phyloP scores from a whole-genome alignment of 495 filamentous ascomycete genomes.

The Pyronema domesticum region DNA sequence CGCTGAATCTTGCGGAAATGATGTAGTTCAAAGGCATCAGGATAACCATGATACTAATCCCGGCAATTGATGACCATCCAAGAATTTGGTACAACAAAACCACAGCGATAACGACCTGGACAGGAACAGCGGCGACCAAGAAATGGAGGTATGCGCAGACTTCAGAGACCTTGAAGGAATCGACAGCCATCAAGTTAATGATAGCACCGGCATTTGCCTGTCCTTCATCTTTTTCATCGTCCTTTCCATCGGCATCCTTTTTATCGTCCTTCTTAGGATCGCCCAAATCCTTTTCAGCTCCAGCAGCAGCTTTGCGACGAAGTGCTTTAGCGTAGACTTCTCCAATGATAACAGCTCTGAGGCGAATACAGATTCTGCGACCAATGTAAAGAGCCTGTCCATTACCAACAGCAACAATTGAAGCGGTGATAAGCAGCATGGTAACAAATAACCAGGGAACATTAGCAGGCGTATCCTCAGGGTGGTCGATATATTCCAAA shows the following conservation, averaged over 20 bases:
- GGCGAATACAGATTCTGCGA: constrained; percentile 76
- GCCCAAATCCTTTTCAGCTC: constrained; percentile 49
- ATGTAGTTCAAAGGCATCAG: constrained; percentile 76
- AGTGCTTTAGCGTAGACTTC: constrained; percentile 96
- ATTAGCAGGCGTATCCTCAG: constrained; percentile 57
- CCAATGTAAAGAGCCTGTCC: constrained; percentile 87
- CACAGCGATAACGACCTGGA: constrained; percentile 60
- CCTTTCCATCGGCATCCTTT: constrained; percentile 27
- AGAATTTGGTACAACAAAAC: constrained; percentile 72
- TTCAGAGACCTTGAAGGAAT: constrained; percentile 96
- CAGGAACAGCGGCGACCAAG: constrained; percentile 60
- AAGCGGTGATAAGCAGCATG: constrained; percentile 63
- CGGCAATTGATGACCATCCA: constrained; percentile 82
- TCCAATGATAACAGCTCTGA: constrained; percentile 88
- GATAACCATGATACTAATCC: constrained; percentile 77
- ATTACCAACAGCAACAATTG: constrained; percentile 58
- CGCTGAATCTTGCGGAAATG: constrained; percentile 68
- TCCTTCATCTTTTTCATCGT: constrained; percentile 31
- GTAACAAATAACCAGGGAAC: constrained; percentile 95
- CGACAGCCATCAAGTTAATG: constrained; percentile 97
- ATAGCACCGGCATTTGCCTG: constrained; percentile 89
- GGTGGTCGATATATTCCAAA: constrained; percentile 78
- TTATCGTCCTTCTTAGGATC: constrained; percentile 30
- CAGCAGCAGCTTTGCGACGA: constrained; percentile 71
- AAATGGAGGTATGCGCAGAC: constrained; percentile 85